Evolutionary conservation across 2,329 filamentous ascomycete genomes (phyloP), one percentile per base, ranked within the genome.

Genomic region (Aspergillus pseudoterreus): DNA sequence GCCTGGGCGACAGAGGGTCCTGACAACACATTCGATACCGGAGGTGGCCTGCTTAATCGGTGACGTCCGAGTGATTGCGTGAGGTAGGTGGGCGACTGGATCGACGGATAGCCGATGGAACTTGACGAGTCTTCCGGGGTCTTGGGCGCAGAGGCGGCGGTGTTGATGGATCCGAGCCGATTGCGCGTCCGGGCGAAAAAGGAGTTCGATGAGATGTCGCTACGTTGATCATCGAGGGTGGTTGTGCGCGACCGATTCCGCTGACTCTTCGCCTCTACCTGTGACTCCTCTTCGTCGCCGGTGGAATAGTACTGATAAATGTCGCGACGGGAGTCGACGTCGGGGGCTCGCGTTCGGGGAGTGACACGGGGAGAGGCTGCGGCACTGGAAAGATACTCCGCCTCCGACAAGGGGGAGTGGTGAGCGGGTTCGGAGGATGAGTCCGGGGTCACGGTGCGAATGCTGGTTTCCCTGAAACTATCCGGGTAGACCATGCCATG

Each of bases 81-180:
- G 43, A 65, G 53, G 41, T 69, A 69, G 19, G 65, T 68, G 33
- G 72, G 69, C 17, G 73, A 70, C 46, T 75, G 71, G 35, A 77
- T 75, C 11, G 76, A 78, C 15, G 75, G 76, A 52, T 71, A 78
- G 2, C 76, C 75, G 53, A 78, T 78, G 15, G 75, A 77, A 30
- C 63, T 56, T 32, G 67, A 58, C 12, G 64, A 61, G 41, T 76
- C 73, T 30, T 75, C 73, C 0, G 67, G 53, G n/a, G 62, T 56
- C 47, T 72, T 73, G 14, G 65, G 54, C 12, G n/a, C 11, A 21
- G 69, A 57, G 32, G 63, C 59, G 32, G 67, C 56, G 27, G 71
- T 66, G 50, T 72, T 74, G 45, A 75, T 64, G 12, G 73, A 75
- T 22, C 70, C 70, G 17, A 75, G 55, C 30, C 71, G 68, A 48